Percentiles rank a stretch among this genome's conserved stretches.
These are phyloP conservation scores for Sphagnum contortum DNA, from an alignment of 225 moss, liverwort and hornwort species.

Conservation along the genomic window DNA sequence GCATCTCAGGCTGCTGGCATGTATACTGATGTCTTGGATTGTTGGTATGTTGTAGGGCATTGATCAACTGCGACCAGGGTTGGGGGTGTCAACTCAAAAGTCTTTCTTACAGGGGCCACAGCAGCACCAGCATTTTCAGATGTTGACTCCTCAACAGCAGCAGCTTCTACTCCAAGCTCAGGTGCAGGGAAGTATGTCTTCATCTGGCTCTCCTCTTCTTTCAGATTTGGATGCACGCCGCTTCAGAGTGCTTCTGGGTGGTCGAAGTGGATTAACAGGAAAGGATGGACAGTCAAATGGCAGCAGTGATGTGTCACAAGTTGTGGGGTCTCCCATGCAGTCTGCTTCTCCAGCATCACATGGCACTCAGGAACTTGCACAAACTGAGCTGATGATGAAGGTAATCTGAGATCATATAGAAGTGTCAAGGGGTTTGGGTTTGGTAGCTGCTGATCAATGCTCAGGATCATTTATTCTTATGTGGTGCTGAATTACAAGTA, in stretches of 20 bases:
- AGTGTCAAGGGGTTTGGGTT: too few relatives aligned
- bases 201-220: constrained; percentile 75
- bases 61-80: constrained; percentile 28
- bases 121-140: constrained; percentile 83
- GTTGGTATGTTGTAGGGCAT: too few relatives aligned
- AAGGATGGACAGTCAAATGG: constrained; percentile 85
- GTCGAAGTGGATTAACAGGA: constrained; percentile 47
- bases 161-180: constrained; percentile 75
- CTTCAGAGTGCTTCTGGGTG: constrained; percentile 70
- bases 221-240: constrained; percentile 88
- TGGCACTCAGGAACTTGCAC: constrained; percentile 61
- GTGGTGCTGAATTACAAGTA: too few relatives aligned
- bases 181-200: constrained; percentile 61
- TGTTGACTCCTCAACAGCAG: constrained; percentile 71
- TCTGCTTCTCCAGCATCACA: constrained; percentile 81
- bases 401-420: constrained; percentile 15
- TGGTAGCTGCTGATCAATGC: too few relatives aligned
- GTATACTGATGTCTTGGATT: too few relatives aligned
- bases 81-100: constrained; percentile 66
- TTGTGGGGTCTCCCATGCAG: constrained; percentile 95
- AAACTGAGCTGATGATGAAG: constrained; percentile 83
- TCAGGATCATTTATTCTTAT: too few relatives aligned
- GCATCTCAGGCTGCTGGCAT: too few relatives aligned
- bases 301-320: constrained; percentile 72
- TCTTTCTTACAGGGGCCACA: constrained; percentile 63